Conservation (phyloP, 1,139 yeast genomes). For the Wickerhamomyces sp. region DNA sequence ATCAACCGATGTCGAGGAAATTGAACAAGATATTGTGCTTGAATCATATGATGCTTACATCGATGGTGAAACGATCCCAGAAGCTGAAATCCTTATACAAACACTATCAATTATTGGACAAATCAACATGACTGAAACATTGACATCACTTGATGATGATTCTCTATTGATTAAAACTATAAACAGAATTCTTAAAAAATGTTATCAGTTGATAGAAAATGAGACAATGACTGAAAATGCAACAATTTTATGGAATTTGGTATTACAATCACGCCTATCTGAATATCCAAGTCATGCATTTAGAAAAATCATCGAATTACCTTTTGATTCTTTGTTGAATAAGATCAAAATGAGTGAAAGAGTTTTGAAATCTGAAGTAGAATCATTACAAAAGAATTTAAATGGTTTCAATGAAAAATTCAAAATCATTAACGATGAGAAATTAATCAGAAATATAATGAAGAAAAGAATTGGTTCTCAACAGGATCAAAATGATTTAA, state of each 20-base stretch:
- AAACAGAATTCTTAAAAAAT: constrained; percentile 29
- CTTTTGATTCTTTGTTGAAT: constrained; percentile 10
- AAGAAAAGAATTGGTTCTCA: constrained; percentile 37
- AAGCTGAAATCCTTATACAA: constrained; percentile 49
- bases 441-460: constrained; percentile 49
- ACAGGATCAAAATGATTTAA: constrained; percentile 19
- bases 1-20: constrained; percentile 31
- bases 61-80: constrained; percentile 54
- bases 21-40: constrained; percentile 45
- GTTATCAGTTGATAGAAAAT: constrained; percentile 28
- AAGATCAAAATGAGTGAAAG: constrained; percentile 42
- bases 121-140: constrained; percentile 37
- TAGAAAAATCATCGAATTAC: constrained; percentile 14
- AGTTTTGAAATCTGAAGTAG: constrained; percentile 50
- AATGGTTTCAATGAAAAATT: constrained; percentile 32
- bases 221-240: constrained; percentile 26
- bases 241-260: constrained; percentile 21
- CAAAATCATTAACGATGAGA: constrained; percentile 49
- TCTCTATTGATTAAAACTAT: constrained; percentile 31
- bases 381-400: constrained; percentile 40
- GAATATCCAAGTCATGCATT: constrained; percentile 29
- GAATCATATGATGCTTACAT: constrained; percentile 60
- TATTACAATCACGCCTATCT: constrained; percentile 24
- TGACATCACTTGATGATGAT: constrained; percentile 41
- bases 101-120: constrained; percentile 39